Evolutionary conservation across 257 asterid genomes (phyloP).

Genomic region (Solanum tacnaense): DNA sequence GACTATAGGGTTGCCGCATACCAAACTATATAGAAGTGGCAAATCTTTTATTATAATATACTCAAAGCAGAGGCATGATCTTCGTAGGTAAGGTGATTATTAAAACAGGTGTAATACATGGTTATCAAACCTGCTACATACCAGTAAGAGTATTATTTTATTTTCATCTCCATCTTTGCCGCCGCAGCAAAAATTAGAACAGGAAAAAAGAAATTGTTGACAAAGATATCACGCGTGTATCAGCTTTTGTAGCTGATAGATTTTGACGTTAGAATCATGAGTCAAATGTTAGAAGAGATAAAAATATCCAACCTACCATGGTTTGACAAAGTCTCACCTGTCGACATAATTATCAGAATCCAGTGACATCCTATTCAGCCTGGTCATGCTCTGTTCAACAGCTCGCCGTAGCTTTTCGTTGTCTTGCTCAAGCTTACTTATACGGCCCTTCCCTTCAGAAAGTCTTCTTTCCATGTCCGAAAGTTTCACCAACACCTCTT

Average conservation of each 20-base stretch:
- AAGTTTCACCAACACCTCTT: slow-evolving; percentile 46
- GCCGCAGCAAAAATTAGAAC: not conserved
- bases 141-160: not conserved
- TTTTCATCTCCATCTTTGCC: not conserved
- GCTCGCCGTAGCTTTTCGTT: slow-evolving; percentile 91
- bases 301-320: not conserved
- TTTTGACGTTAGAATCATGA: not conserved
- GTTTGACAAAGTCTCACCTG: slow-evolving; percentile 42
- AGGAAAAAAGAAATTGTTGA: not conserved
- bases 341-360: slow-evolving; percentile 95
- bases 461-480: slow-evolving; percentile 53
- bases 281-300: not conserved
- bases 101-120: not conserved
- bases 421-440: slow-evolving; percentile 83
- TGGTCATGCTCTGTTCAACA: slow-evolving; percentile 92
- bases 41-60: not conserved
- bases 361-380: slow-evolving; percentile 97
- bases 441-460: slow-evolving; percentile 65
- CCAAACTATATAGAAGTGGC: not conserved
- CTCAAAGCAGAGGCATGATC: not conserved
- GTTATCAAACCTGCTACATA: not conserved
- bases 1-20: not conserved
- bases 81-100: not conserved
- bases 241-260: not conserved
- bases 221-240: not conserved